Percentiles rank a stretch among this genome's conserved stretches.
Evolutionary conservation across 352 stramenopile species (phyloP).

Genomic region (Phytophthora sp.): DNA sequence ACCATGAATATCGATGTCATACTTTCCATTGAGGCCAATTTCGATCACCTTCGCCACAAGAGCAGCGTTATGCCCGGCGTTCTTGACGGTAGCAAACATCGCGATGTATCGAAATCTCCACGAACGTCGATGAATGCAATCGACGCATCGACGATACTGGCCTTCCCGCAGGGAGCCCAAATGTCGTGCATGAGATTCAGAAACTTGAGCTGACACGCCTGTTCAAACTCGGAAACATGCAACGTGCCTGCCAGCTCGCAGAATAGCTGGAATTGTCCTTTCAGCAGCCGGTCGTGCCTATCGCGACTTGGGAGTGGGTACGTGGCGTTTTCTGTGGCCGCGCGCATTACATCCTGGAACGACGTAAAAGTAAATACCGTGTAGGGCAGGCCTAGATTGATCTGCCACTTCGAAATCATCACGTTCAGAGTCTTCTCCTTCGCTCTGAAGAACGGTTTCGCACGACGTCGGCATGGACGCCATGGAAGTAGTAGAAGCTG

Average conservation of each 20-base stretch:
- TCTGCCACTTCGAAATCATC: slow-evolving; percentile 8
- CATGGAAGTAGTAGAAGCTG: background rate
- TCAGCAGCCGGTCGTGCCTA: no score
- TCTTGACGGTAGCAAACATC: background rate
- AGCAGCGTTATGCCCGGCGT: background rate
- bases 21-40: background rate
- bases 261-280: background rate
- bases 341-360: background rate
- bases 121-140: no score
- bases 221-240: no score
- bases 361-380: background rate
- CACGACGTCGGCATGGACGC: background rate
- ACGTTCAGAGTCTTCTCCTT: slow-evolving; percentile 4
- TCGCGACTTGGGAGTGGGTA: no score
- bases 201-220: no score
- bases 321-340: no score
- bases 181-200: no score
- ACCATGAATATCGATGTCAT: background rate
- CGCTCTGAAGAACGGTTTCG: slow-evolving; percentile 1
- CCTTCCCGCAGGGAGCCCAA: no score
- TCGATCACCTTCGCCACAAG: background rate
- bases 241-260: no score
- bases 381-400: background rate
- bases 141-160: no score
- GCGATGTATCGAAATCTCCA: background rate